phyloP scores from a whole-genome alignment of 225 moss, liverwort and hornwort species.

The Anthoceros angustus region DNA sequence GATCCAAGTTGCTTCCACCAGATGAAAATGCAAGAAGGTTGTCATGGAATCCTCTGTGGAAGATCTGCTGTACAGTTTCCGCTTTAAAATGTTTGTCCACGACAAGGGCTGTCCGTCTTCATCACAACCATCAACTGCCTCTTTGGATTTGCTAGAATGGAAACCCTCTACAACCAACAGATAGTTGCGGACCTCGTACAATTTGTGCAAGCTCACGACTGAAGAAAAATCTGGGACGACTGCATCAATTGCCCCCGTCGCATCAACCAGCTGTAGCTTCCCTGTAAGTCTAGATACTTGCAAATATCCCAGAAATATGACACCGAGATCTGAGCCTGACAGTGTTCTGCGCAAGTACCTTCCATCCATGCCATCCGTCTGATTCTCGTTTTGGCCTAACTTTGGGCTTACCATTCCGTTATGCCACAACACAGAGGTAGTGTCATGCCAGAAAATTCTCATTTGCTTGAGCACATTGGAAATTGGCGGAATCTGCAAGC shows the following conservation, averaged over 20 bases:
- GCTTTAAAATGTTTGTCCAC: neutral
- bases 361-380: conserved; percentile 11
- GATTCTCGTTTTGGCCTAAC: conserved; percentile 6
- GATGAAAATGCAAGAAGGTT: neutral
- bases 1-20: neutral
- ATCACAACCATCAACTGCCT: neutral
- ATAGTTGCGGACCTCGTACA: conserved; percentile 40
- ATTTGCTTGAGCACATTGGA: conserved; percentile 47
- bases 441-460: conserved; percentile 31
- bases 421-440: conserved; percentile 21
- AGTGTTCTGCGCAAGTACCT: conserved; percentile 25
- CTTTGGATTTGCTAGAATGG: neutral
- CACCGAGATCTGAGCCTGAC: conserved; percentile 44
- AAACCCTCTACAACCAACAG: neutral
- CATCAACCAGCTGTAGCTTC: conserved; percentile 51
- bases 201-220: conserved; percentile 33
- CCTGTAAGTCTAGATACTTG: conserved; percentile 59
- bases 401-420: conserved; percentile 6
- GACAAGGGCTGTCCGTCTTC: neutral
- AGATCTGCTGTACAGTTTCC: neutral
- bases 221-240: conserved; percentile 54
- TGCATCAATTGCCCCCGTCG: conserved; percentile 52
- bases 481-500: conserved; percentile 55
- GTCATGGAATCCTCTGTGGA: neutral
- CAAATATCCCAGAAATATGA: conserved; percentile 52